Evolutionary conservation across 768 basidiomycete species (phyloP), one percentile per base, ranked within the genome.

Genomic region (Mycena floridula): DNA sequence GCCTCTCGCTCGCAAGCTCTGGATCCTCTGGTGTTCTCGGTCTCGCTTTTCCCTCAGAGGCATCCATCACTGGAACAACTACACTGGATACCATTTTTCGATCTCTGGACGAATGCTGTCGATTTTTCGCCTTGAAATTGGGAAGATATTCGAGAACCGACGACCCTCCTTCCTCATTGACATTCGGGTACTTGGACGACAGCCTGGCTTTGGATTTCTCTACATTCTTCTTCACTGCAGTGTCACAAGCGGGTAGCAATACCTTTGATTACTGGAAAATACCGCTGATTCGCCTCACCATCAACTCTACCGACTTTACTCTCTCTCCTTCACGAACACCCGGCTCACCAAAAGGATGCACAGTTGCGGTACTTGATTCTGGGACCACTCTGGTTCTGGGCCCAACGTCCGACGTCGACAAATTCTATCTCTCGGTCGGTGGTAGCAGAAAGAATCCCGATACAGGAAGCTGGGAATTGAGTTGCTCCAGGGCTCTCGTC

Each of bases 311-410:
- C 20, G 37, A 56, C 0, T 62, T 82, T 26, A 43, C 58, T 0
- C 55, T 80, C 15, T 70, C 77, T 2, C 45, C 54, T 13, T 78
- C 80, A 13, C 68, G 69, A 44, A 62, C 78, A 22, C 56, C 51
- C 4, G 67, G 67, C 16, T 64, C 73, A 20, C 39, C 59, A 11
- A 51, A 62, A 2, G n/a, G n/a, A n/a, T n/a, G n/a, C n/a, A 68
- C 72, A 0, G 72, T 83, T 40, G 80, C 74, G 3, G 73, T 85
- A 21, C 67, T 83, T 22, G 83, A 85, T 54, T 79, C 79, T 21
- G 81, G 81, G 3, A 79, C 77, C 21, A 79, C 76, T 4, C 66
- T 79, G 43, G 65, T 80, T 21, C 64, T 79, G 5, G 78, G 76
- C 4, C 80, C 80, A 5, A 58, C 68, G 1, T 49, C 45, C 15